These are phyloP conservation scores for Crithidia expoeki DNA, from an alignment of 208 protist species.

Conservation along the genomic window DNA sequence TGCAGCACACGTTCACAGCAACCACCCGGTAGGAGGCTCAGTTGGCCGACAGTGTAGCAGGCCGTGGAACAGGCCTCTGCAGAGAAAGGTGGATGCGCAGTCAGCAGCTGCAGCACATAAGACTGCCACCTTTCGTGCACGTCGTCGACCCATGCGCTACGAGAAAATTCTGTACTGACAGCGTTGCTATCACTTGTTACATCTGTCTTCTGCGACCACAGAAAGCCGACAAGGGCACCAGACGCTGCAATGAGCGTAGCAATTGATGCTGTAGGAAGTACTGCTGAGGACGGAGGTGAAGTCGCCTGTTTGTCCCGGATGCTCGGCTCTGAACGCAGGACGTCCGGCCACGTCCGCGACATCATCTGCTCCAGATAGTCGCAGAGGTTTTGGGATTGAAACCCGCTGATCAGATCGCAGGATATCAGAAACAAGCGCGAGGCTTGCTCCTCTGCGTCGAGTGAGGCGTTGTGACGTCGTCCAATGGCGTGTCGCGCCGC, in stretches of 20 bases:
- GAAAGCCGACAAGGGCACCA: conserved; percentile 27
- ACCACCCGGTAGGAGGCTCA: conserved; percentile 31
- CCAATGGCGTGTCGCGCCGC: conserved; percentile 17
- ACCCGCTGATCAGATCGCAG: conserved; percentile 26
- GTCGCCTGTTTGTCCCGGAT: background rate
- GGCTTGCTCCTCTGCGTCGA: conserved; percentile 16
- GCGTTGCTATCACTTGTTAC: background rate
- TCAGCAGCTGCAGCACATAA: conserved; percentile 43
- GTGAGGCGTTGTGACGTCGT: background rate
- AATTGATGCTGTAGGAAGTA: background rate
- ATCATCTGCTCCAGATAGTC: conserved; percentile 25
- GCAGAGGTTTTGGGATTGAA: conserved; percentile 8
- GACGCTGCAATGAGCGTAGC: conserved; percentile 28
- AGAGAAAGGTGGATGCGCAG: conserved; percentile 47
- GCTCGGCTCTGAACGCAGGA: conserved; percentile 14
- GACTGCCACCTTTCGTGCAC: conserved; percentile 24
- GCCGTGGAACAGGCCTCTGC: conserved; percentile 35
- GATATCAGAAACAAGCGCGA: conserved; percentile 26
- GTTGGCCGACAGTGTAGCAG: conserved; percentile 55
- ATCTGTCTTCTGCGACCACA: background rate
- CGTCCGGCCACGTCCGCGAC: conserved; percentile 7
- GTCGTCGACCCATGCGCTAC: background rate
- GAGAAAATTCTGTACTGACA: background rate
- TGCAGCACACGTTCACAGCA: conserved; percentile 32
- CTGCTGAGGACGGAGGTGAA: background rate